Percentiles rank a stretch among this genome's conserved stretches.
Conservation (phyloP, 176 grass and related monocot genomes). For the Typha latifolia region DNA sequence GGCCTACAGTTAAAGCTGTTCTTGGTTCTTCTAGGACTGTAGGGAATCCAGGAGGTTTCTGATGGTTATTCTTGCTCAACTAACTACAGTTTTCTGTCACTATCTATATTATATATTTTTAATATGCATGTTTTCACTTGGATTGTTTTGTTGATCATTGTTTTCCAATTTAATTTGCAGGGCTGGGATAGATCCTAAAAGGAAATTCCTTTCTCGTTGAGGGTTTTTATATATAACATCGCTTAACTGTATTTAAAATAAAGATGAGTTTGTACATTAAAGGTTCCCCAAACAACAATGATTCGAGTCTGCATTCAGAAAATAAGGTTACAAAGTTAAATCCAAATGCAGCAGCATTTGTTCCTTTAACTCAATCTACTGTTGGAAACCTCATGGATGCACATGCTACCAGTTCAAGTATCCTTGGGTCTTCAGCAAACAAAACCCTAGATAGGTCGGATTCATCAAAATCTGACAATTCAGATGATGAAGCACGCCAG, state of each 20-base stretch:
- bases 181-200: neutral
- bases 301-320: slow-evolving; percentile 30
- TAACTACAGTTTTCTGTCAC: no score
- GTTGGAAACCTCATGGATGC: slow-evolving; percentile 28
- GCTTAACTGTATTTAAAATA: neutral
- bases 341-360: slow-evolving; percentile 94
- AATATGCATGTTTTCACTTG: no score
- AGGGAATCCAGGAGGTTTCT: no score
- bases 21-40: no score
- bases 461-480: slow-evolving; percentile 84
- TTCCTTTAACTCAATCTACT: slow-evolving; percentile 58
- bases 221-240: neutral
- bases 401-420: slow-evolving; percentile 46
- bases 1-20: no score
- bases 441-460: slow-evolving; percentile 59
- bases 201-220: neutral
- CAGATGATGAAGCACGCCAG: slow-evolving; percentile 82
- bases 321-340: slow-evolving; percentile 72
- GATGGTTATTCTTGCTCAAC: no score
- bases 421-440: slow-evolving; percentile 42
- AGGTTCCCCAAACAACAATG: slow-evolving; percentile 36
- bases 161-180: neutral
- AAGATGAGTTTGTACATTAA: slow-evolving; percentile 76
- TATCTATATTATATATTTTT: no score
- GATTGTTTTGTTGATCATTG: neutral